Conservation (phyloP, 108 stramenopile genomes). For the Cyclotella kingstonii region DNA sequence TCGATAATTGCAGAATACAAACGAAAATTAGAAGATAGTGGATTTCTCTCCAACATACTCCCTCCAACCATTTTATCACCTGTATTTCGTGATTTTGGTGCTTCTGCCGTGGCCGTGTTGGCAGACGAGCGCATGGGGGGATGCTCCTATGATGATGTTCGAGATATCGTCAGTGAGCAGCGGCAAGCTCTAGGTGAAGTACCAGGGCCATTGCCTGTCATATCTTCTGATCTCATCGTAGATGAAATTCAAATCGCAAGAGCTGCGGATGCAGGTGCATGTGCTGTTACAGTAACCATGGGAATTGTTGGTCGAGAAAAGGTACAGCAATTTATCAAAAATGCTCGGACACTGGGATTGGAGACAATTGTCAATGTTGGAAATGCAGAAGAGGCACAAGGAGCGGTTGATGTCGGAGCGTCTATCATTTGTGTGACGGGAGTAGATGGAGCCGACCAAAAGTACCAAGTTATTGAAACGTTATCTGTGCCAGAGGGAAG, state of each 20-base stretch:
- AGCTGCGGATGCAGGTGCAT: slow-evolving; percentile 55
- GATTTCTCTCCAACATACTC: slow-evolving; percentile 28
- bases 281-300: slow-evolving; percentile 51
- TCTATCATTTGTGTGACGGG: slow-evolving; percentile 54
- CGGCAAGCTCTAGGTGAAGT: slow-evolving; percentile 59
- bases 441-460: slow-evolving; percentile 49
- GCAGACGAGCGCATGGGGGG: slow-evolving; percentile 80
- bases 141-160: slow-evolving; percentile 72
- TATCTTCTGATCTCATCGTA: slow-evolving; percentile 78
- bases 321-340: slow-evolving; percentile 40
- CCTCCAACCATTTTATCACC: slow-evolving; percentile 41
- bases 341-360: slow-evolving; percentile 46
- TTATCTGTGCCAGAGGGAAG: slow-evolving; percentile 54
- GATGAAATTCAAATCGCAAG: slow-evolving; percentile 82
- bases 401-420: slow-evolving; percentile 65
- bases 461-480: slow-evolving; percentile 39
- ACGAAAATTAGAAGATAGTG: slow-evolving; percentile 50
- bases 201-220: slow-evolving; percentile 76
- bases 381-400: slow-evolving; percentile 63
- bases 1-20: slow-evolving; percentile 89
- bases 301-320: slow-evolving; percentile 54
- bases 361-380: slow-evolving; percentile 67
- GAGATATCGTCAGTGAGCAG: slow-evolving; percentile 67
- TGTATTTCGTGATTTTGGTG: slow-evolving; percentile 83
- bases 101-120: slow-evolving; percentile 71